A percentile compares a stretch with the other conserved stretches of the same genome.
Conservation (phyloP, 2,329 filamentous ascomycete species). For the Sporothrix luriei region DNA sequence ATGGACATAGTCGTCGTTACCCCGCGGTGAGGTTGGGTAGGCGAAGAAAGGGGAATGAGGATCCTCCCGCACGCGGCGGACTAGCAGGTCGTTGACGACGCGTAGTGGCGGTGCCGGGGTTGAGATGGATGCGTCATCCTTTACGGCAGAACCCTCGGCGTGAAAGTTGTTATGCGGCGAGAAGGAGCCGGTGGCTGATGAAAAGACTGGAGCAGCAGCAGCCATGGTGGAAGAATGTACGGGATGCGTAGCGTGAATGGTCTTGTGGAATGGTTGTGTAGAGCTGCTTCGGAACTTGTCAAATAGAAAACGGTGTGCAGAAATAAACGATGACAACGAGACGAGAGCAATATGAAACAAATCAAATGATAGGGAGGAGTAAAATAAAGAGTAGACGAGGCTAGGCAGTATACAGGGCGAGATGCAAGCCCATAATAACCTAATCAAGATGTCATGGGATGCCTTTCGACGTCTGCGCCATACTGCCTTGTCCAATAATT, state of each 20-base stretch:
- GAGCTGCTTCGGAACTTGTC: neutral
- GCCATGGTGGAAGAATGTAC: neutral
- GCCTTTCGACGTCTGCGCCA: neutral
- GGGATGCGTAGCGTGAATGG: neutral
- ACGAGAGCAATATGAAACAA: neutral
- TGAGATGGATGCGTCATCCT: neutral
- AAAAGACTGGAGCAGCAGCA: slow-evolving; percentile 4
- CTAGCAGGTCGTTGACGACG: slow-evolving; percentile 23
- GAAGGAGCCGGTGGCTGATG: neutral
- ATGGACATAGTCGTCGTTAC: slow-evolving; percentile 28
- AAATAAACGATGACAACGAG: neutral
- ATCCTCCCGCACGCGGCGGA: slow-evolving; percentile 12
- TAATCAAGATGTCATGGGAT: neutral
- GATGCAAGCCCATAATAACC: neutral
- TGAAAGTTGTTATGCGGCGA: neutral
- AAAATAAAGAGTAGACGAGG: neutral
- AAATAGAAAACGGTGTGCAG: neutral
- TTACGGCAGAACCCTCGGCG: neutral
- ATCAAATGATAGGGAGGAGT: neutral
- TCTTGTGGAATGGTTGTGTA: neutral
- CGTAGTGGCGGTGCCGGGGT: neutral
- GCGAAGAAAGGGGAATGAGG: slow-evolving; percentile 25
- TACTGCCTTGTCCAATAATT: neutral
- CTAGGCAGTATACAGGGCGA: neutral
- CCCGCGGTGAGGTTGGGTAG: slow-evolving; percentile 25